A percentile compares a stretch with the other conserved stretches of the same genome.
phyloP scores from a whole-genome alignment of 805 yeast species.

The Candida berthetii region DNA sequence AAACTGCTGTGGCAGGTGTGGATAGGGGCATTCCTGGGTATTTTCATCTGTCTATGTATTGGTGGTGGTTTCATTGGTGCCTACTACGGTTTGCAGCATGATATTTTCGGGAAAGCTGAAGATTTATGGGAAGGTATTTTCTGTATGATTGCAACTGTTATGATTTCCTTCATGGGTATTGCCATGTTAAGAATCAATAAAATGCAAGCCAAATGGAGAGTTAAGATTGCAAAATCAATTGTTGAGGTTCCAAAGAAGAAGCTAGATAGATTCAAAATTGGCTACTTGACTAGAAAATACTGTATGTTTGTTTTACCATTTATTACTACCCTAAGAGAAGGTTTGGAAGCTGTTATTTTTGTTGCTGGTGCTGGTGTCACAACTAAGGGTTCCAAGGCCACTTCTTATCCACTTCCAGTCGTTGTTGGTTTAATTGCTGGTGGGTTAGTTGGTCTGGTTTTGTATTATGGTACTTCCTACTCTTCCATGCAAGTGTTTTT shows the following conservation, averaged over 20 bases:
- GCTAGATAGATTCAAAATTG: constrained; percentile 46
- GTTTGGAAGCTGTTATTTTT: constrained; percentile 92
- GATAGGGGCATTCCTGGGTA: constrained; percentile 72
- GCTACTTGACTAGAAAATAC: constrained; percentile 62
- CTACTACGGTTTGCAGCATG: constrained; percentile 72
- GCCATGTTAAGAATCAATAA: constrained; percentile 94
- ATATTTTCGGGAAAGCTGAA: constrained; percentile 83
- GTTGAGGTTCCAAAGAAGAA: constrained; percentile 48
- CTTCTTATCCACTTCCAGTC: constrained; percentile 92
- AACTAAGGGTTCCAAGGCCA: constrained; percentile 43
- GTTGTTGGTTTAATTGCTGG: constrained; percentile 83
- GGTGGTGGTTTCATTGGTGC: constrained; percentile 96
- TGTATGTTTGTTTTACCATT: constrained; percentile 88
- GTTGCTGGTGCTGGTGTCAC: constrained; percentile 92
- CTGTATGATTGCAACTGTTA: constrained; percentile 81
- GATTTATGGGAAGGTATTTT: constrained; percentile 97
- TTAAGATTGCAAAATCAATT: constrained; percentile 84
- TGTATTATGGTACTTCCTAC: constrained; percentile 79
- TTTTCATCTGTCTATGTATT: constrained; percentile 69
- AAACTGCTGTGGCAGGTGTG: constrained; percentile 75
- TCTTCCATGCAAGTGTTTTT: constrained; percentile 84
- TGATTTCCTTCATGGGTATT: constrained; percentile 92
- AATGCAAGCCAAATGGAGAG: constrained; percentile 96
- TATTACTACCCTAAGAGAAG: constrained; percentile 91
- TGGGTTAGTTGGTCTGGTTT: constrained; percentile 53